Evolutionary conservation across 1,284 basidiomycete species (phyloP).

Genomic region (Fomitopsis betulina): DNA sequence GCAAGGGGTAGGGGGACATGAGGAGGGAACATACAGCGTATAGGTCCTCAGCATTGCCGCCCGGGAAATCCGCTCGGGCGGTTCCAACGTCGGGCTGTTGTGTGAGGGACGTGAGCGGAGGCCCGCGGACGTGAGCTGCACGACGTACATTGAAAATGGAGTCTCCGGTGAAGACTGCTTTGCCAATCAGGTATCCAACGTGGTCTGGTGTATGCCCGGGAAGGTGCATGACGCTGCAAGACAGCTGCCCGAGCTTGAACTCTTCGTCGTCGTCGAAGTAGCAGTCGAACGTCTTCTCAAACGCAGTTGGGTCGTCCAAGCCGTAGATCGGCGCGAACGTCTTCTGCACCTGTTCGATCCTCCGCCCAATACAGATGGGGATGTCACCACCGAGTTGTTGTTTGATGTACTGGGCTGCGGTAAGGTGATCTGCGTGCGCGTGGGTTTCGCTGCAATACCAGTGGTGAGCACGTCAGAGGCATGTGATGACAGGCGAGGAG

Average conservation of each 20-base stretch:
- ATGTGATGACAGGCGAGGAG: neutral
- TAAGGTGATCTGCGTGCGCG: constrained; percentile 39
- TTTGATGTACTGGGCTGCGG: constrained; percentile 35
- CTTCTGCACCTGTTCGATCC: constrained; percentile 34
- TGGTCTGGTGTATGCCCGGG: constrained; percentile 37
- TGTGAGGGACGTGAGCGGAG: neutral
- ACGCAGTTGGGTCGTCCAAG: constrained; percentile 19
- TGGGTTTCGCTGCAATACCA: constrained; percentile 31
- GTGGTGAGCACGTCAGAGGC: neutral
- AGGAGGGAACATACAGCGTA: constrained; percentile 24
- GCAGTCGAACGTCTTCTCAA: constrained; percentile 31
- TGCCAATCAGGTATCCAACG: constrained; percentile 35
- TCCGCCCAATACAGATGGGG: constrained; percentile 34
- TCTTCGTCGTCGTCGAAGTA: constrained; percentile 34
- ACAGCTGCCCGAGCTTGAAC: constrained; percentile 30
- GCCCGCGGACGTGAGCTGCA: neutral
- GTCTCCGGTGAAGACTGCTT: constrained; percentile 36
- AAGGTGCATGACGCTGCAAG: constrained; percentile 31
- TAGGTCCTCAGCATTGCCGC: constrained; percentile 33
- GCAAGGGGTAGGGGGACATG: constrained; percentile 5
- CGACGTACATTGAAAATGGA: constrained; percentile 36
- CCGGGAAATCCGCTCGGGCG: constrained; percentile 38
- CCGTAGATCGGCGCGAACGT: constrained; percentile 34
- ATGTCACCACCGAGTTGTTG: constrained; percentile 24
- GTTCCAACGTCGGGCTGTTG: constrained; percentile 36